These are phyloP conservation scores for Lachancea waltii DNA, from an alignment of 805 yeast species.

Conservation along the genomic window DNA sequence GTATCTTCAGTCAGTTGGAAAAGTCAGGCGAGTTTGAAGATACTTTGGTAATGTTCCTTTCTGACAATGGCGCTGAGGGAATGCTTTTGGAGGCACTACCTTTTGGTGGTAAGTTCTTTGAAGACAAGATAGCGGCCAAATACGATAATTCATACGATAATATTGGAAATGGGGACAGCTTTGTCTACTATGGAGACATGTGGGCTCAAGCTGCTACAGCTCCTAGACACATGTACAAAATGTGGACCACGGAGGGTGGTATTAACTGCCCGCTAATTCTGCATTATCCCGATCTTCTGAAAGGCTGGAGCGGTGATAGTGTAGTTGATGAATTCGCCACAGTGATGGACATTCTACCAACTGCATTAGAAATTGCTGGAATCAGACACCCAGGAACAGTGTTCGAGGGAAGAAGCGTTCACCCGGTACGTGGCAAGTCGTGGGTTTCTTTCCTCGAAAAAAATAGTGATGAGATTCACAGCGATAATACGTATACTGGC, in stretches of 20 bases:
- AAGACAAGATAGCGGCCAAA: constrained; percentile 28
- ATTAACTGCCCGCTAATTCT: constrained; percentile 50
- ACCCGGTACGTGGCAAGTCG: constrained; percentile 40
- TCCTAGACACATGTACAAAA: constrained; percentile 47
- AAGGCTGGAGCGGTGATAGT: constrained; percentile 24
- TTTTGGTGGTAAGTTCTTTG: constrained; percentile 16
- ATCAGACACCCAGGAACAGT: constrained; percentile 37
- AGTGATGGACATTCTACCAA: constrained; percentile 56
- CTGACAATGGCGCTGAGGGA: constrained; percentile 64
- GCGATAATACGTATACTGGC: constrained; percentile 41
- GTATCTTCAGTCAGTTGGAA: constrained; percentile 39
- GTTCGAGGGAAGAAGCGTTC: constrained; percentile 41
- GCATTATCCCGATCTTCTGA: constrained; percentile 35
- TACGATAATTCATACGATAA: constrained; percentile 42
- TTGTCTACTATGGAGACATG: constrained; percentile 47
- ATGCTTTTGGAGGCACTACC: constrained; percentile 53
- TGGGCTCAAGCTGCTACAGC: constrained; percentile 63
- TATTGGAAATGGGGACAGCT: constrained; percentile 43
- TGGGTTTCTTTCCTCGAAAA: constrained; percentile 38
- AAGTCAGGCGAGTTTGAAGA: constrained; percentile 42
- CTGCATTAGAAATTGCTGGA: constrained; percentile 45
- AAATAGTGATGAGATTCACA: constrained; percentile 31
- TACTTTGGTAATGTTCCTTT: constrained; percentile 52
- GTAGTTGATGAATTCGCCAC: constrained; percentile 41
- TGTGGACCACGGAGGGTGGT: constrained; percentile 58